Percentiles rank a stretch among this genome's conserved stretches.
phyloP scores from a whole-genome alignment of 805 yeast genomes.

The Zygosaccharomyces bailii region DNA sequence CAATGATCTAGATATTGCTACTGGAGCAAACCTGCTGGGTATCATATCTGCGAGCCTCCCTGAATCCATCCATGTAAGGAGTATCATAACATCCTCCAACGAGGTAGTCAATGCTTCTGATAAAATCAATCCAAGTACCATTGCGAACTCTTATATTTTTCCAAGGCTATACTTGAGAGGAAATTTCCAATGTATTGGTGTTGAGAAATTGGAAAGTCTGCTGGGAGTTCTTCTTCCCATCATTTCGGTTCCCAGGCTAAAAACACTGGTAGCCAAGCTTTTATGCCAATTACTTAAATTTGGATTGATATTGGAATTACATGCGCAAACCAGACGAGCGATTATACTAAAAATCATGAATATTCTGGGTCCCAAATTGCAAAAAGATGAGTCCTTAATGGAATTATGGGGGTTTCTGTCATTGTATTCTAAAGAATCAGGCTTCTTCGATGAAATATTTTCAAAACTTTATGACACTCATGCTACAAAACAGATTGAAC shows the following conservation, averaged over 20 bases:
- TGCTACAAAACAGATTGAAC: conserved; percentile 69
- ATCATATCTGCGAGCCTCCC: conserved; percentile 36
- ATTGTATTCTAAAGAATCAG: conserved; percentile 36
- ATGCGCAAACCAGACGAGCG: conserved; percentile 18
- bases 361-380: conserved; percentile 40
- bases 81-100: conserved; percentile 7
- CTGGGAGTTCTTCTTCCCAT: conserved; percentile 3
- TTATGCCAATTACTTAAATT: conserved; percentile 39
- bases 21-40: conserved; percentile 47
- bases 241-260: conserved; percentile 3
- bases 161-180: conserved; percentile 21
- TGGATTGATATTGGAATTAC: conserved; percentile 35
- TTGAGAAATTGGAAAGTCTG: background rate
- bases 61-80: conserved; percentile 10
- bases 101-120: background rate
- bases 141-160: conserved; percentile 22
- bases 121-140: conserved; percentile 9
- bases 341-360: conserved; percentile 30
- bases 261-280: conserved; percentile 1
- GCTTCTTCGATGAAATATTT: conserved; percentile 39
- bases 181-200: background rate
- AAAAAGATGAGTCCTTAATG: conserved; percentile 57
- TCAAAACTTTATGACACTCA: conserved; percentile 53
- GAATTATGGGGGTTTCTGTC: conserved; percentile 55
- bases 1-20: conserved; percentile 28